Conservation (phyloP, 2,329 filamentous ascomycete species). For the Coniella vitis region DNA sequence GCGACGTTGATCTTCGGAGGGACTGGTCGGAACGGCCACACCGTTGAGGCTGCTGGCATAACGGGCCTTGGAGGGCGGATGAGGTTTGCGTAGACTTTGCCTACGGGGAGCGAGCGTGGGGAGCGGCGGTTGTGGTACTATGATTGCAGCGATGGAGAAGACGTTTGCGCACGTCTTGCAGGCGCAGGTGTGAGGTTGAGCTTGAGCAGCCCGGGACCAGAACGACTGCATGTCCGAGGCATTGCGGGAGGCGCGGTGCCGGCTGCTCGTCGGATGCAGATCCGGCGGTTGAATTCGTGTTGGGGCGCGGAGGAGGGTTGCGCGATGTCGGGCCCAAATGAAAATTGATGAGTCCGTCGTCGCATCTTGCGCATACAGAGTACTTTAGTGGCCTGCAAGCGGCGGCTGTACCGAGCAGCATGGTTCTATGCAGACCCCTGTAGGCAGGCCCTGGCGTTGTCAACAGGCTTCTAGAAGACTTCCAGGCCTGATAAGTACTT, state of each 20-base stretch:
- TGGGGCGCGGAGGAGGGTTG: too few relatives aligned
- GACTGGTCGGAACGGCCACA: too few relatives aligned
- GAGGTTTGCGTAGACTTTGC: constrained; percentile 42
- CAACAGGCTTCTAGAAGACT: not conserved
- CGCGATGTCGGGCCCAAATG: too few relatives aligned
- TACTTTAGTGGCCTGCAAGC: too few relatives aligned
- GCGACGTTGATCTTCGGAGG: too few relatives aligned
- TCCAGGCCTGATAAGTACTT: not conserved
- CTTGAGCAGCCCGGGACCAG: constrained; percentile 60
- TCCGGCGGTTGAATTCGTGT: not conserved
- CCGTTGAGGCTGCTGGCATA: constrained; percentile 31
- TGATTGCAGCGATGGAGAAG: constrained; percentile 38
- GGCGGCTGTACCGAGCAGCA: too few relatives aligned
- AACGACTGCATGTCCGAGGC: constrained; percentile 56
- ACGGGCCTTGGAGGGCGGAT: constrained; percentile 57
- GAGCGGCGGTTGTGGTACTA: constrained; percentile 37
- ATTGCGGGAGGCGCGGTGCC: constrained; percentile 22
- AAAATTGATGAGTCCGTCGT: not conserved
- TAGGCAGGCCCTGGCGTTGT: too few relatives aligned
- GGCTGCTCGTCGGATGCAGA: constrained; percentile 10
- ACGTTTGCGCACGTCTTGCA: constrained; percentile 54
- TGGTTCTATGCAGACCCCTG: too few relatives aligned
- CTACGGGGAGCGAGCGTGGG: constrained; percentile 34
- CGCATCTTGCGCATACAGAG: too few relatives aligned
- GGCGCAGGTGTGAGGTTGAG: constrained; percentile 56